Evolutionary conservation across 2,329 filamentous ascomycete species (phyloP), one percentile per base, ranked within the genome.

Genomic region (Aspergillus ochraceus): DNA sequence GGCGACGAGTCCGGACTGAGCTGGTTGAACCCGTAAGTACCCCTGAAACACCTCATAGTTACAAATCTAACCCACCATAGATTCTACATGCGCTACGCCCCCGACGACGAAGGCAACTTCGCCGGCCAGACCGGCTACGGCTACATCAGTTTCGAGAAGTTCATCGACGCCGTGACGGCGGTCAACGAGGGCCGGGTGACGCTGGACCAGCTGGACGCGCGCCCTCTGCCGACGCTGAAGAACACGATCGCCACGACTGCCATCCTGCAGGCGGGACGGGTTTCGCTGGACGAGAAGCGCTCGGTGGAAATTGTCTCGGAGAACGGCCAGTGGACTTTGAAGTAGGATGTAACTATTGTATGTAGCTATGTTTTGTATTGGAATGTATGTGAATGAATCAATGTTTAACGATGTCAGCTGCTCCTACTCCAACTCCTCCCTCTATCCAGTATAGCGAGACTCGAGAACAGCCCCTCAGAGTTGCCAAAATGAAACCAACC

Each of bases 61-160:
- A n/a, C 26, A 19, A 9, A n/a, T 52, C 17, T 58, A 50, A 58
- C 32, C 6, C 36, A 14, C 0, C 36, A 4, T 3, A 83, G 81
- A 14, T 96, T 96, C 78, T 96, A 96, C 79, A 96, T 96, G 92
- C 89, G 90, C 70, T 97, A 97, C 71, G 91, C 92, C 12, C 92
- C 93, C 20, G 92, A 97, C 71, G 93, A 97, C 80, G 91, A 96
- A 76, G 94, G 93, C 57, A 96, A 97, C 79, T 97, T 97, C 76
- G 88, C 87, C 57, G 93, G 93, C 39, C 93, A 97, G 80, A 89
- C 87, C 6, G 93, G 93, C 24, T 97, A 97, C 74, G 93, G 93
- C 36, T 97, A 97, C 77, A 86, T 97, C 60, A 95, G 90, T 20
- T 93, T 97, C 71, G 93, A 97, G 80, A 97, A 97, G 79, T 97